Base-by-base conservation (phyloP, 371 early-diverging fungal genomes). In the Apophysomyces ossiformis region DNA sequence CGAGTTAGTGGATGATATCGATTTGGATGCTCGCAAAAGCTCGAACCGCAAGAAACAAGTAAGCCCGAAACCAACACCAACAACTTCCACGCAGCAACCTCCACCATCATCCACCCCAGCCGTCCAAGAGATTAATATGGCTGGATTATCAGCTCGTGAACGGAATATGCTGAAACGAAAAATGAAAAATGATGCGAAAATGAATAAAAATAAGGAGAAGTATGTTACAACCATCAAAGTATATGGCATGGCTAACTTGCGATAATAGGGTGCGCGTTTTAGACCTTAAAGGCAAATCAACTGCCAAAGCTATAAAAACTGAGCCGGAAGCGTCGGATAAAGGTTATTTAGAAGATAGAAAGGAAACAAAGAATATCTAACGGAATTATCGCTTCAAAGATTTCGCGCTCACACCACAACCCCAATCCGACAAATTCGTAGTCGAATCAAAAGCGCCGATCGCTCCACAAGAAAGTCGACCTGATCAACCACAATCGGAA, bases 121-220 rank as follows among this genome's bases (percentile, higher is more conserved):
- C 13, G 73, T 79, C 1, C 70, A 74, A 63, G 81, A 86, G 61
- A 84, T 88, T 35, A 89, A 89, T 37, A 87, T 93, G 87, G 88
- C 89, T 11, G 95, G 92, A 16, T 83, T 98, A 63, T 95, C 95
- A 58, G 95, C 96, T 0, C 89, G 99, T 46, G 96, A 97, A 79
- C 84, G 92, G 45, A 94, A 94, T 66, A 85, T 85, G 75, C 73
- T 94, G 37, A 97, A 97, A 77, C 88, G 99, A 60, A 95, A 93
- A 70, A 84, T 89, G 69, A 95, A 93, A 67, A 75, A 87, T 60
- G 95, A 90, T 36, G 88, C 89, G n/a, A 94, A 93, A 69, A 68
- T 78, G 73, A 86, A 89, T 56, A 87, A 89, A 68, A 85, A 84
- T 50, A 89, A 89, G 79, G 91, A 87, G 70, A 91, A 91, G 91